Evolutionary conservation across 139 green algal genomes (phyloP), one percentile per base, ranked within the genome.

Genomic region (Chlamydomonas sp.): DNA sequence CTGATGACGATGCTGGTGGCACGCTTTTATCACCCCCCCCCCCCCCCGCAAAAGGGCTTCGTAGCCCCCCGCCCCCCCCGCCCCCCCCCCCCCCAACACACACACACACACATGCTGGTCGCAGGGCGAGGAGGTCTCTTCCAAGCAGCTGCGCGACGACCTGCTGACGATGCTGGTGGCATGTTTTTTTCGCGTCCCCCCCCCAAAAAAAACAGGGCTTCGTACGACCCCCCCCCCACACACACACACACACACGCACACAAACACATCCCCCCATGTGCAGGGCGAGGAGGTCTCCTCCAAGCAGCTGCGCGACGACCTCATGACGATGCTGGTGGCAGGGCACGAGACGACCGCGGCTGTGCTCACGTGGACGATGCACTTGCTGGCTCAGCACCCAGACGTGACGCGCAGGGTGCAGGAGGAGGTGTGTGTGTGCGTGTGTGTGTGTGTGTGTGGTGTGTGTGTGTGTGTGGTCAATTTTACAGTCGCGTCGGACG

Each of bases 1-100:
- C 81, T 98, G 29, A 98, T 98, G 93, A 98, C 93, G 0, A 76
- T 98, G 84, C 90, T 98, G 47, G 96, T 98, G 39, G 93, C 93
- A 5, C 93, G 93, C n/a, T n/a, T n/a, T n/a, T n/a, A n/a, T n/a
- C n/a, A n/a, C n/a, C n/a, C n/a, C n/a, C n/a, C n/a, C n/a, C n/a
- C n/a, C n/a, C n/a, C n/a, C n/a, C n/a, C n/a, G n/a, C n/a, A n/a
- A n/a, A n/a, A n/a, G n/a, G n/a, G n/a, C n/a, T n/a, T n/a, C n/a
- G n/a, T n/a, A n/a, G n/a, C n/a, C n/a, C n/a, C n/a, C n/a, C n/a
- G n/a, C n/a, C n/a, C n/a, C n/a, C n/a, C n/a, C n/a, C n/a, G n/a
- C n/a, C n/a, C n/a, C n/a, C n/a, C n/a, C n/a, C n/a, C n/a, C n/a
- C n/a, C n/a, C n/a, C n/a, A n/a, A n/a, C n/a, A n/a, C n/a, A n/a